Percentiles rank a stretch among this genome's conserved stretches.
These are phyloP conservation scores for Akanthomyces lecanii DNA, from an alignment of 2,329 filamentous ascomycete species.

Conservation along the genomic window DNA sequence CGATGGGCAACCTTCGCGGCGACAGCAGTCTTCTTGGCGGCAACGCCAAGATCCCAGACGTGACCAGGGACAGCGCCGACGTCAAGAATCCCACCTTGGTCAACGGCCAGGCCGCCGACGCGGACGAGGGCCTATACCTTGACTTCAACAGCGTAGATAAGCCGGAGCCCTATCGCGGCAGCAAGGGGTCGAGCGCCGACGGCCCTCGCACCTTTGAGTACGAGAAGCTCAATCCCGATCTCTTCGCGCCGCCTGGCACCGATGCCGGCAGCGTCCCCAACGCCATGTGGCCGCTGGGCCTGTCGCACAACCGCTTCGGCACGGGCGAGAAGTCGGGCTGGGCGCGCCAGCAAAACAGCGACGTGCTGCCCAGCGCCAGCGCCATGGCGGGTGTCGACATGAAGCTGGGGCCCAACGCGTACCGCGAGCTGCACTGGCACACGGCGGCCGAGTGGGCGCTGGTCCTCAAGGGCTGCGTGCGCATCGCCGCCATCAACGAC, in stretches of 20 bases:
- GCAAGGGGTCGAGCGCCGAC: constrained; percentile 45
- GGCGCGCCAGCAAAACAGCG: constrained; percentile 50
- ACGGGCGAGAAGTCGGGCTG: constrained; percentile 43
- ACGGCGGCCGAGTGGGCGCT: constrained; percentile 50
- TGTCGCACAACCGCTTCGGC: constrained; percentile 47
- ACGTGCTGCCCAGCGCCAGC: constrained; percentile 45
- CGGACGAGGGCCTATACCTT: constrained; percentile 42
- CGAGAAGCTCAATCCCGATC: constrained; percentile 51
- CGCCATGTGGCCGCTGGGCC: constrained; percentile 51
- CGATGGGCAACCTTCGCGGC: constrained; percentile 39
- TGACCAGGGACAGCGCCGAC: constrained; percentile 35
- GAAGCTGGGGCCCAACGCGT: constrained; percentile 52
- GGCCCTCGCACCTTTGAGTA: constrained; percentile 48
- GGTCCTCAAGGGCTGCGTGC: constrained; percentile 49
- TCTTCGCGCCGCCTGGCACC: constrained; percentile 49
- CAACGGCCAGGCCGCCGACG: constrained; percentile 46
- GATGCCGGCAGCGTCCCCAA: constrained; percentile 46
- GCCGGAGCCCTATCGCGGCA: constrained; percentile 54
- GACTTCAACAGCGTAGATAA: constrained; percentile 48
- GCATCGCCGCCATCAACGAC: constrained; percentile 49
- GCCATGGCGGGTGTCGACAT: constrained; percentile 57
- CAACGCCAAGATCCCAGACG: constrained; percentile 33
- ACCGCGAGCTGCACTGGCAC: constrained; percentile 63
- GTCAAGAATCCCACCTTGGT: constrained; percentile 39
- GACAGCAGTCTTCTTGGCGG: constrained; percentile 37